Evolutionary conservation across 106 monocot genomes (phyloP).

Genomic region (Amphibolis antarctica): DNA sequence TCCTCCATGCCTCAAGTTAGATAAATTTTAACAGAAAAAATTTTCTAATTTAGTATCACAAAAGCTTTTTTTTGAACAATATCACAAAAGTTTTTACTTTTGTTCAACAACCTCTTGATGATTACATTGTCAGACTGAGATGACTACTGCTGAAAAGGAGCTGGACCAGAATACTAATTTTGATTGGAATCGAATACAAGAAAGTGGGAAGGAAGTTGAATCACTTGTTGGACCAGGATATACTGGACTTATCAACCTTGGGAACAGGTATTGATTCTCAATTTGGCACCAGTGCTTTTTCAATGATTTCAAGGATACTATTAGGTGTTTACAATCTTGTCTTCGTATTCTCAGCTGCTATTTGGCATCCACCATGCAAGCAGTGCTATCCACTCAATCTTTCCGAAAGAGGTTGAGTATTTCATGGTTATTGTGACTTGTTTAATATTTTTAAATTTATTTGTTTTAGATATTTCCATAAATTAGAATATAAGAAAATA

Average conservation of each 20-base stretch:
- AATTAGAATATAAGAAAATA: too few species aligned
- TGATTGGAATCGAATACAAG: constrained; percentile 98
- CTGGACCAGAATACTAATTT: constrained; percentile 90
- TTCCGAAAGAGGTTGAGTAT: constrained; percentile 53
- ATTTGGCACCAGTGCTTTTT: neutral
- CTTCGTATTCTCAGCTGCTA: constrained; percentile 59
- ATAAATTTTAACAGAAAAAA: too few species aligned
- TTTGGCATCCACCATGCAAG: constrained; percentile 95
- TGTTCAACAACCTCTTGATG: neutral
- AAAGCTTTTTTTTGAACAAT: neutral
- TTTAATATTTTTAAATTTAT: too few species aligned
- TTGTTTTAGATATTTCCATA: neutral
- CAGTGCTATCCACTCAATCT: constrained; percentile 54
- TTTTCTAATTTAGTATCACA: neutral
- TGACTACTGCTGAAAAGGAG: constrained; percentile 96
- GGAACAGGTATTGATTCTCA: constrained; percentile 55
- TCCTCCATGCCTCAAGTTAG: too few species aligned
- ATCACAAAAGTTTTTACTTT: neutral
- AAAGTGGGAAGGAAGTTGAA: constrained; percentile 84
- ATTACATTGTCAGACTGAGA: constrained; percentile 60
- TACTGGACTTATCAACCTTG: constrained; percentile 92
- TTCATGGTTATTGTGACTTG: neutral
- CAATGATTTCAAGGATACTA: neutral
- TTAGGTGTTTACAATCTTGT: neutral
- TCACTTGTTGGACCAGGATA: constrained; percentile 82